Evolutionary conservation across 306 rosid species (phyloP).

Genomic region (Cicer arietinum): DNA sequence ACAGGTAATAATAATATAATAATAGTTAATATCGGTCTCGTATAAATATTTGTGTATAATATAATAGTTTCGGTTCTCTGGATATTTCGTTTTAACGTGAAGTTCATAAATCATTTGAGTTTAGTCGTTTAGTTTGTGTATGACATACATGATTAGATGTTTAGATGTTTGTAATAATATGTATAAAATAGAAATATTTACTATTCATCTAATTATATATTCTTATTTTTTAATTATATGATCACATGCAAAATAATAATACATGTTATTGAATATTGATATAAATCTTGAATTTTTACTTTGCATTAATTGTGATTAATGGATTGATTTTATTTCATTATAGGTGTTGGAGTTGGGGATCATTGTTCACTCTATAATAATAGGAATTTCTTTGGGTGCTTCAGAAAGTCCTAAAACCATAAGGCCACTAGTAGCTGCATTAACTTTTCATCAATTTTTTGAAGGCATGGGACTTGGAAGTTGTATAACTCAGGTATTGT

Average conservation of each 20-base stretch:
- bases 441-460: conserved; percentile 85
- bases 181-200: too few relatives aligned
- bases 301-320: not conserved
- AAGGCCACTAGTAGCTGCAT: conserved; percentile 68
- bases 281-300: not conserved
- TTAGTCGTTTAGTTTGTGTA: too few relatives aligned
- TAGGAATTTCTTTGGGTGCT: conserved; percentile 84
- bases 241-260: not conserved
- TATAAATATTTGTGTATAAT: too few relatives aligned
- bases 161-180: too few relatives aligned
- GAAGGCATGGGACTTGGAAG: conserved; percentile 97
- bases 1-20: conserved; percentile 53
- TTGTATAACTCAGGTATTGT: conserved; percentile 69
- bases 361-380: conserved; percentile 77
- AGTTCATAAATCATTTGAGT: too few relatives aligned
- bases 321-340: not conserved
- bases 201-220: too few relatives aligned
- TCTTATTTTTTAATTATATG: not conserved
- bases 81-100: too few relatives aligned
- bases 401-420: conserved; percentile 69
- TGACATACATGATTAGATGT: too few relatives aligned
- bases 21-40: too few relatives aligned
- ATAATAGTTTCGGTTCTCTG: too few relatives aligned
- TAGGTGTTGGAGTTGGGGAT: conserved; percentile 87
- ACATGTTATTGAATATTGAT: not conserved